Evolutionary conservation across 305 asterid species (phyloP).

Genomic region (Fraxinus dipetala): DNA sequence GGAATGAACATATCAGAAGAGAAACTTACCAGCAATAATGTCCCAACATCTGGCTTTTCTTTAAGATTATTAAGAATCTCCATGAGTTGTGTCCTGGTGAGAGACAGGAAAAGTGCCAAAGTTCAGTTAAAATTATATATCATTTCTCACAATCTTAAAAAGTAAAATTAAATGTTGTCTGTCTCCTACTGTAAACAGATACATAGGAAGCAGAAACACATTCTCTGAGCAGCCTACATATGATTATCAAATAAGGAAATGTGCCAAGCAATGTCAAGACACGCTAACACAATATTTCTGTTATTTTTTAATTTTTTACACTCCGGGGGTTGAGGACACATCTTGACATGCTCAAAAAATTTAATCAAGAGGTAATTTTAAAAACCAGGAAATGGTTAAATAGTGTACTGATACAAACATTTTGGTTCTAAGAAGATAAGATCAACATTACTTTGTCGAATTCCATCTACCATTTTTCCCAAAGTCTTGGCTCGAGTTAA

Average conservation of each 20-base stretch:
- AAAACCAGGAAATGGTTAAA: not conserved
- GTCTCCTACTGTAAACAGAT: not conserved
- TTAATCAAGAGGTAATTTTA: not conserved
- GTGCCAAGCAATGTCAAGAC: not conserved
- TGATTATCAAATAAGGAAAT: not conserved
- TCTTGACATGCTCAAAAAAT: not conserved
- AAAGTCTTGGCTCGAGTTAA: not conserved
- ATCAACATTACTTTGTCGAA: not conserved
- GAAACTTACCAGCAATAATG: conserved; percentile 63
- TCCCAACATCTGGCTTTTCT: conserved; percentile 96
- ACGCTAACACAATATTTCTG: not conserved
- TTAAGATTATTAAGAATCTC: conserved; percentile 85
- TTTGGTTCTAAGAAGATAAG: not conserved
- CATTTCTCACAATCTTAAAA: not conserved
- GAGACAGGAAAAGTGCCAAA: not conserved
- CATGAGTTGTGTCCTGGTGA: conserved; percentile 71
- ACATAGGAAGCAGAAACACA: not conserved
- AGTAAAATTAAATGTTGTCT: not conserved
- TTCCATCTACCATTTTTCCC: not conserved
- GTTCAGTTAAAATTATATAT: not conserved
- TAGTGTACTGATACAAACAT: not conserved
- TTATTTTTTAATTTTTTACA: not conserved
- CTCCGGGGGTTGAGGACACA: not conserved
- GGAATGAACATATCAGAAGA: not conserved
- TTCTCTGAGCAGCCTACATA: not conserved